A percentile compares a stretch with the other conserved stretches of the same genome.
Conservation (phyloP, 306 rosid species). For the Senna siamea region DNA sequence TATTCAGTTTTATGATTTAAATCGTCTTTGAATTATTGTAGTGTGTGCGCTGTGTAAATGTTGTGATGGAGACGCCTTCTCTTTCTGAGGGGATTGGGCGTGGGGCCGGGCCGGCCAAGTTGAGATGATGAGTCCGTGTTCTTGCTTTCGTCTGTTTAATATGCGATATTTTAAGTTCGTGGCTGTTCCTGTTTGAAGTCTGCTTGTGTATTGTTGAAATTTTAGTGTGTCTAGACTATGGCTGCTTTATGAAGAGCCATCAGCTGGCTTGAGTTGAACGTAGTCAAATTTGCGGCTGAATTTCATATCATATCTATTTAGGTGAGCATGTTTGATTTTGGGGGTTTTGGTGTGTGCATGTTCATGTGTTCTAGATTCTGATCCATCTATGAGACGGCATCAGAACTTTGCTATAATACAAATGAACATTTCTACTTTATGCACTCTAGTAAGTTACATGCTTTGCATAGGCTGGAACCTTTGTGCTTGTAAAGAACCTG, state of each 20-base stretch:
- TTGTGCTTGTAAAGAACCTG: not conserved
- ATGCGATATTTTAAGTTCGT: not conserved
- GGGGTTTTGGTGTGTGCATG: constrained; percentile 10
- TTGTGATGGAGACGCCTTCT: not conserved
- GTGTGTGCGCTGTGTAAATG: not conserved
- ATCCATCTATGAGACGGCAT: constrained; percentile 12
- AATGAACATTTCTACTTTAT: not conserved
- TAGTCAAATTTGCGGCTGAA: not conserved
- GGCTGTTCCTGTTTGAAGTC: not conserved
- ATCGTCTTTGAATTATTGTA: not conserved
- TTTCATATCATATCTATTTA: not conserved
- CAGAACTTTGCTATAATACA: constrained; percentile 5
- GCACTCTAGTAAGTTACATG: not conserved
- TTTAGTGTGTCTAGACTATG: not conserved
- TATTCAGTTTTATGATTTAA: constrained; percentile 5
- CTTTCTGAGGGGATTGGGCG: not conserved
- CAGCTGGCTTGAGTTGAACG: not conserved
- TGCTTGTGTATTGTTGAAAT: not conserved
- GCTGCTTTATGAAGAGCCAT: not conserved
- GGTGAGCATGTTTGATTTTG: constrained; percentile 24
- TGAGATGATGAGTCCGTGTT: not conserved
- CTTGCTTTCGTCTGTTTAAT: not conserved
- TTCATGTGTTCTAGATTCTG: constrained; percentile 15
- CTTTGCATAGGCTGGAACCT: constrained; percentile 16
- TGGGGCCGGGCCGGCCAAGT: not conserved